These are phyloP conservation scores for Leccinum obscurum DNA, from an alignment of 768 basidiomycete species.

Conservation along the genomic window DNA sequence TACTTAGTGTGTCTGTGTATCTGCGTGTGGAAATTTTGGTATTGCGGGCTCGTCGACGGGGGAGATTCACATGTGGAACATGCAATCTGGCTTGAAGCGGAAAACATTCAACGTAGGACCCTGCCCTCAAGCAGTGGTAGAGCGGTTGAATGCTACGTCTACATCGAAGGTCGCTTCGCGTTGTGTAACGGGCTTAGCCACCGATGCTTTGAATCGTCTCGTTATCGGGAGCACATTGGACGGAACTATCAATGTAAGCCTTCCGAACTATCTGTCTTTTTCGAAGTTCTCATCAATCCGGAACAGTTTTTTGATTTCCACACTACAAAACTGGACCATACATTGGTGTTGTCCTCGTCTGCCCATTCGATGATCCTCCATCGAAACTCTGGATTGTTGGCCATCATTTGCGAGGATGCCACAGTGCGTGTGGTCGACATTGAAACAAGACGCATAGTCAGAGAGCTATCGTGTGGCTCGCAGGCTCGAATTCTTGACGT, in stretches of 20 bases:
- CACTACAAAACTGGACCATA: conserved; percentile 69
- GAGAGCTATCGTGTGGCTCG: conserved; percentile 80
- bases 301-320: conserved; percentile 96
- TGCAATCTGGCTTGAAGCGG: conserved; percentile 90
- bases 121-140: conserved; percentile 54
- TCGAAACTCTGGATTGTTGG: conserved; percentile 81
- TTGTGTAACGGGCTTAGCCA: conserved; percentile 78
- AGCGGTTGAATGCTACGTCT: conserved; percentile 40
- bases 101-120: conserved; percentile 72
- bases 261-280: not conserved
- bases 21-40: conserved; percentile 95
- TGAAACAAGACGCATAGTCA: conserved; percentile 83
- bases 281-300: not conserved
- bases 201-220: conserved; percentile 78
- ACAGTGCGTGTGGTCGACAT: conserved; percentile 85
- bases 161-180: conserved; percentile 48
- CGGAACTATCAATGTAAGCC: conserved; percentile 83
- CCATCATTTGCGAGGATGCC: conserved; percentile 83
- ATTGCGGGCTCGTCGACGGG: conserved; percentile 82
- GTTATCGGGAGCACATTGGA: conserved; percentile 86
- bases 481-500: conserved; percentile 85
- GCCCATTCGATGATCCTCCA: conserved; percentile 75
- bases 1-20: conserved; percentile 75
- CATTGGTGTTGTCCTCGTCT: conserved; percentile 65
- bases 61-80: conserved; percentile 88